A percentile compares a stretch with the other conserved stretches of the same genome.
Conservation (phyloP, 179 eudicot species). For the Gypsophila paniculata region DNA sequence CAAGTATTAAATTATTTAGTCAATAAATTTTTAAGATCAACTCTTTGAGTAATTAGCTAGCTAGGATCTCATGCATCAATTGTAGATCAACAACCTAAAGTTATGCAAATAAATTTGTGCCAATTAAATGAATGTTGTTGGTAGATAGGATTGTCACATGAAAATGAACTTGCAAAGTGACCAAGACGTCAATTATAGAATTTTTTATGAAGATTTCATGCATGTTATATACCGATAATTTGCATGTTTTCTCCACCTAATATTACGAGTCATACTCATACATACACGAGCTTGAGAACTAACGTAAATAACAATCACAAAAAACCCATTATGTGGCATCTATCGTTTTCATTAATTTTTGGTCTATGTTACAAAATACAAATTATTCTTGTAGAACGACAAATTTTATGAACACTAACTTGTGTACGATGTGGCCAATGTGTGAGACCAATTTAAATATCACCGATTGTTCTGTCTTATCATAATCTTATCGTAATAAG, state of each 20-base stretch:
- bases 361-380: constrained; percentile 1
- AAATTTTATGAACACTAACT: too few relatives aligned
- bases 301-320: background rate
- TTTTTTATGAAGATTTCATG: constrained; percentile 15
- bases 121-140: background rate
- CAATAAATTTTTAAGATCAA: background rate
- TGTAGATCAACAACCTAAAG: constrained; percentile 18
- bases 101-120: background rate
- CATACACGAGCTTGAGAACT: background rate
- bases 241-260: constrained; percentile 23
- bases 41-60: constrained; percentile 2
- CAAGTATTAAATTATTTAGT: background rate
- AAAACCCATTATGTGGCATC: background rate
- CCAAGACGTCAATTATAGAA: constrained; percentile 16
- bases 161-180: constrained; percentile 8
- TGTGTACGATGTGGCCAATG: too few relatives aligned
- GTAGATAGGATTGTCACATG: constrained; percentile 19
- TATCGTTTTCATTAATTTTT: background rate
- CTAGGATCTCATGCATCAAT: background rate
- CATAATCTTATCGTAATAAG: too few relatives aligned
- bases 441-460: too few relatives aligned
- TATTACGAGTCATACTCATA: constrained; percentile 13
- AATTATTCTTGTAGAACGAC: background rate
- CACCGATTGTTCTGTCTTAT: too few relatives aligned
- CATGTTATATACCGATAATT: constrained; percentile 15